Conservation (phyloP, 2,329 filamentous ascomycete species). For the Colletotrichum lindemuthianum region DNA sequence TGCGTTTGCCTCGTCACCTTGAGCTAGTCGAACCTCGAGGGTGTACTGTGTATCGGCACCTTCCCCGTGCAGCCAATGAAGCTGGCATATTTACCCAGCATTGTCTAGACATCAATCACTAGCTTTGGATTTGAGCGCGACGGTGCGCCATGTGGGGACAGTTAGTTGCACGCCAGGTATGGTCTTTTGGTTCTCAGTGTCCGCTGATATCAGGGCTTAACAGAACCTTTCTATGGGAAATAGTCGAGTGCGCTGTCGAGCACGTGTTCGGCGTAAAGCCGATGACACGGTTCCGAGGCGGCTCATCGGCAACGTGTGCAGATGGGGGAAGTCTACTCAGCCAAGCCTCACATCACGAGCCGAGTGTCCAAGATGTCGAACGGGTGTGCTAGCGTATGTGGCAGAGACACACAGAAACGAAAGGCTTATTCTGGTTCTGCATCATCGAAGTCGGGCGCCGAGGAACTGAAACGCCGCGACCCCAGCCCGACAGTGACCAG, state of each 20-base stretch:
- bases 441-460: constrained; percentile 11
- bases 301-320: constrained; percentile 7
- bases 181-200: no score
- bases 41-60: no score
- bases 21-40: no score
- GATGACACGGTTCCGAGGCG: background rate
- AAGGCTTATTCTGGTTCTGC: constrained; percentile 6
- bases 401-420: constrained; percentile 22
- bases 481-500: constrained; percentile 3
- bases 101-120: no score
- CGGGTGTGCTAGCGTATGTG: constrained; percentile 16
- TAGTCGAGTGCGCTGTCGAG: background rate
- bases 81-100: no score
- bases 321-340: constrained; percentile 23
- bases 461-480: constrained; percentile 29
- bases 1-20: no score
- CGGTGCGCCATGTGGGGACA: no score
- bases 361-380: constrained; percentile 1
- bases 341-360: constrained; percentile 24
- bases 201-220: background rate
- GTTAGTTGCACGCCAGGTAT: no score
- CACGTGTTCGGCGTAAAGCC: constrained; percentile 18
- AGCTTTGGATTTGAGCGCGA: no score
- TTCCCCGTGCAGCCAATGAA: no score
- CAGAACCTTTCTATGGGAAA: background rate